phyloP scores from a whole-genome alignment of 345 rosid genomes.

The Moricandia moricandioides region DNA sequence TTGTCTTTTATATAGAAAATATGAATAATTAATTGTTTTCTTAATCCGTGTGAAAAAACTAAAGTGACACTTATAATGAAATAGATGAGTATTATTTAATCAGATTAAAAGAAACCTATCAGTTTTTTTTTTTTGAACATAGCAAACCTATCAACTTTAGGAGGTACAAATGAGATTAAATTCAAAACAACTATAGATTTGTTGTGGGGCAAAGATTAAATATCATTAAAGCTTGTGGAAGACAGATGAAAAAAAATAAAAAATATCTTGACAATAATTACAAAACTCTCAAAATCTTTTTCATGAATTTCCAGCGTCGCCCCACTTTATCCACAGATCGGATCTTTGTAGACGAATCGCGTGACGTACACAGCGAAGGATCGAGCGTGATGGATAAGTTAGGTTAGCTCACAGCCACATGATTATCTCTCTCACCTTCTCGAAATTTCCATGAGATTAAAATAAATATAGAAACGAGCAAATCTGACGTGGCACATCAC shows the following conservation, averaged over 20 bases:
- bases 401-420: slow-evolving; percentile 52
- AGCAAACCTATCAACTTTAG: too few relatives aligned
- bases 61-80: too few relatives aligned
- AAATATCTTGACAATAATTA: slow-evolving; percentile 15
- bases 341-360: not conserved
- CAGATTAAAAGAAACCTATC: too few relatives aligned
- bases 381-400: slow-evolving; percentile 5
- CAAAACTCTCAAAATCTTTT: not conserved
- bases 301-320: not conserved
- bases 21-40: too few relatives aligned
- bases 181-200: too few relatives aligned
- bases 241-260: not conserved
- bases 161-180: too few relatives aligned
- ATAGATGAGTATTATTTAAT: not conserved
- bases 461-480: slow-evolving; percentile 1
- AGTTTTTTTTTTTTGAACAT: too few relatives aligned
- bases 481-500: slow-evolving; percentile 45
- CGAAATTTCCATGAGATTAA: slow-evolving; percentile 40
- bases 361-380: not conserved
- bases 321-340: slow-evolving; percentile 12
- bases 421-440: slow-evolving; percentile 40
- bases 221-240: not conserved
- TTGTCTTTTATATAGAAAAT: too few relatives aligned
- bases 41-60: too few relatives aligned
- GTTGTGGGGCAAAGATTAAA: slow-evolving; percentile 1